These are phyloP conservation scores for Hymenoscyphus scutula DNA, from an alignment of 2,329 filamentous ascomycete genomes.

Conservation along the genomic window DNA sequence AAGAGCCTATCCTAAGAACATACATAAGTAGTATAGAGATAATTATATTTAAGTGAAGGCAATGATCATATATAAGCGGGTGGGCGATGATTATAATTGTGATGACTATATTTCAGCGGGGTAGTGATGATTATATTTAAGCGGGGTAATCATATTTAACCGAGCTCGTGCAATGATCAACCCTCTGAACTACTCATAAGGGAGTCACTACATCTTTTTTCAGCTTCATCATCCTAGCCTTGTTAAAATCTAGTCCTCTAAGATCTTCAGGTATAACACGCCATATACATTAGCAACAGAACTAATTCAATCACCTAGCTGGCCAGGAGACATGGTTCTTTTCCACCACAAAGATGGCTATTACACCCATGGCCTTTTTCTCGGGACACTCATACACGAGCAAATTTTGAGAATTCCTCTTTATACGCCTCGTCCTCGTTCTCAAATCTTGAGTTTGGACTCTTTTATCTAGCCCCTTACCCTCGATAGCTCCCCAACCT, in stretches of 20 bases:
- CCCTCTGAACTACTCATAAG: not conserved
- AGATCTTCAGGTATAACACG: not conserved
- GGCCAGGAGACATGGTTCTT: not conserved
- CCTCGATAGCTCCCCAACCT: too few species aligned
- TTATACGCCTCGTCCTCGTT: too few species aligned
- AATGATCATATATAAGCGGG: slow-evolving; percentile 1
- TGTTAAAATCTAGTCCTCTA: not conserved
- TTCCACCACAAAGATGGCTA: not conserved
- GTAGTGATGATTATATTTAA: not conserved
- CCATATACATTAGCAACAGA: not conserved
- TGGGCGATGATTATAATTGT: not conserved
- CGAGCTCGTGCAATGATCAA: slow-evolving; percentile 1
- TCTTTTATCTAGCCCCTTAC: too few species aligned
- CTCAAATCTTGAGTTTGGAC: too few species aligned
- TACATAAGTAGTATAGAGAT: not conserved
- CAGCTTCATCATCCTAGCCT: slow-evolving; percentile 1
- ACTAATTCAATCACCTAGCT: not conserved
- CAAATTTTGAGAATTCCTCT: not conserved
- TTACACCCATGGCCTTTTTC: not conserved
- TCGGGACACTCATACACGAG: not conserved
- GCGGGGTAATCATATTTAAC: not conserved
- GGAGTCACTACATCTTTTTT: slow-evolving; percentile 3
- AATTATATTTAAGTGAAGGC: not conserved
- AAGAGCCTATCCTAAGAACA: not conserved
- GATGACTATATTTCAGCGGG: not conserved